These are phyloP conservation scores for Fennellomyces sp. DNA, from an alignment of 371 early-diverging fungal species.

Conservation along the genomic window DNA sequence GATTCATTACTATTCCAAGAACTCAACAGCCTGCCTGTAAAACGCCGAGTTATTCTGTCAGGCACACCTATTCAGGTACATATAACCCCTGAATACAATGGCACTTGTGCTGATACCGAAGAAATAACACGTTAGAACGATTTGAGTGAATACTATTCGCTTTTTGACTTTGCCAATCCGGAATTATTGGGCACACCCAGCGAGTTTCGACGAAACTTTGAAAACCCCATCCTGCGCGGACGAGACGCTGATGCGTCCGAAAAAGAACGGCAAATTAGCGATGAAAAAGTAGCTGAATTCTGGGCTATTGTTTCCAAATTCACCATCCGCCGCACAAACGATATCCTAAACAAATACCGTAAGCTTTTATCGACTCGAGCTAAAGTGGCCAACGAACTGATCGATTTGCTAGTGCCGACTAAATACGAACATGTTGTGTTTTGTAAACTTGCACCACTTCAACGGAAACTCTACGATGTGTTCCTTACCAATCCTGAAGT, in stretches of 20 bases:
- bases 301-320: constrained; percentile 87
- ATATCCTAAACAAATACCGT: constrained; percentile 93
- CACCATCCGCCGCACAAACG: constrained; percentile 95
- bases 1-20: constrained; percentile 87
- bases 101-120: not conserved
- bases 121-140: constrained; percentile 68
- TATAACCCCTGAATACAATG: not conserved
- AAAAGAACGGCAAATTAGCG: constrained; percentile 78
- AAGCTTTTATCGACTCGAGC: constrained; percentile 32
- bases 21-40: constrained; percentile 81
- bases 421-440: constrained; percentile 98
- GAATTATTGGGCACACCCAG: constrained; percentile 90
- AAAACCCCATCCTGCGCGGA: constrained; percentile 92
- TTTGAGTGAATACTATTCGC: constrained; percentile 92
- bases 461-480: constrained; percentile 79
- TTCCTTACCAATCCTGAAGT: constrained; percentile 83
- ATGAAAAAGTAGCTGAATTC: constrained; percentile 86
- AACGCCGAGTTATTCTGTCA: constrained; percentile 90
- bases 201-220: constrained; percentile 92
- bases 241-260: constrained; percentile 92
- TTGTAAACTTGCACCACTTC: constrained; percentile 79
- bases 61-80: constrained; percentile 96
- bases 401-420: constrained; percentile 69
- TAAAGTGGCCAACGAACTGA: too few relatives aligned
- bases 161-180: constrained; percentile 95